These are phyloP conservation scores for Croton laevigatus DNA, from an alignment of 441 rosid genomes.

Conservation along the genomic window DNA sequence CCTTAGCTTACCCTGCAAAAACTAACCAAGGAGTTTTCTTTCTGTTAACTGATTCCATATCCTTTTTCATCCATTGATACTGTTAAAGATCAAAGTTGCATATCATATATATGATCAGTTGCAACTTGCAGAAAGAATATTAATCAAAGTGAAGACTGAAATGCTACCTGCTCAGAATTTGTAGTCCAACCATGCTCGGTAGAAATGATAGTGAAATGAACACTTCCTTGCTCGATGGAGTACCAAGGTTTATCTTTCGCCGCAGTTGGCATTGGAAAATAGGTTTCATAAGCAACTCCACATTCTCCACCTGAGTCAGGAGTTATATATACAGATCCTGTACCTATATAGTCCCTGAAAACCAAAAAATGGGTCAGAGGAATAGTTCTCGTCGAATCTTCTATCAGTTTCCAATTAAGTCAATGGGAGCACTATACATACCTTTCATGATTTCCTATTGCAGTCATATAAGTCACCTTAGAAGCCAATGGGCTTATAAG, in stretches of 20 bases:
- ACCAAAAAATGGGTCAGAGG: background rate
- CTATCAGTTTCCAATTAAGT: no score
- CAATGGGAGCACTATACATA: background rate
- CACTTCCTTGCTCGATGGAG: constrained; percentile 49
- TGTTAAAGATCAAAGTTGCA: constrained; percentile 2
- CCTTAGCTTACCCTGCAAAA: constrained; percentile 39
- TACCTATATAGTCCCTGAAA: constrained; percentile 43
- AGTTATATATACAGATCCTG: constrained; percentile 40
- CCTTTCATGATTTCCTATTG: constrained; percentile 68
- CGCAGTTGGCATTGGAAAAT: constrained; percentile 56
- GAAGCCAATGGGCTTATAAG: constrained; percentile 56
- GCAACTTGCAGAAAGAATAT: background rate
- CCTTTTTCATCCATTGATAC: constrained; percentile 55
- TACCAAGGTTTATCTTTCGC: constrained; percentile 69
- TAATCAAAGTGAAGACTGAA: background rate
- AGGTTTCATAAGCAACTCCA: constrained; percentile 65
- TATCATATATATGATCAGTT: background rate
- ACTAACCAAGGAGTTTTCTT: constrained; percentile 57
- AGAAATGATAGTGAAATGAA: constrained; percentile 55
- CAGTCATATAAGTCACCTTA: constrained; percentile 57
- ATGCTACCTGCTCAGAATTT: constrained; percentile 41
- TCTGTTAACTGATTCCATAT: constrained; percentile 54
- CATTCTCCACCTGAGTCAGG: constrained; percentile 79
- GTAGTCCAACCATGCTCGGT: constrained; percentile 52
- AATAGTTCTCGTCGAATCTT: background rate